These are phyloP conservation scores for Candida adriatica DNA, from an alignment of 805 yeast species.

Conservation along the genomic window DNA sequence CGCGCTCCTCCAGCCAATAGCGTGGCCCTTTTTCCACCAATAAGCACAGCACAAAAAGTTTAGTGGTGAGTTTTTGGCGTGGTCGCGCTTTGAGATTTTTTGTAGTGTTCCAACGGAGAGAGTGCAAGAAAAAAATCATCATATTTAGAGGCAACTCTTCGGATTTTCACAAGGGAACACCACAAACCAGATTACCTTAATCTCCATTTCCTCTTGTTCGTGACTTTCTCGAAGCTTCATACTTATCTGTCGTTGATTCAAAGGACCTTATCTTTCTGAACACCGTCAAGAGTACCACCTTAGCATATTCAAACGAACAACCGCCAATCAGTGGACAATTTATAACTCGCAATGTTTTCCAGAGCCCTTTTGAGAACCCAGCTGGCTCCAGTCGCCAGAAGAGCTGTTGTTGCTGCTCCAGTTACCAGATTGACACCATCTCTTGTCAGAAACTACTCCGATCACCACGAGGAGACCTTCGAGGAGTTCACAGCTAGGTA, in stretches of 20 bases:
- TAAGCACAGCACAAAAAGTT: constrained; percentile 10
- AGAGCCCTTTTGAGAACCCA: constrained; percentile 14
- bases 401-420: constrained; percentile 9
- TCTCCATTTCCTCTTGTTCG: too few species aligned
- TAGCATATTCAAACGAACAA: too few species aligned
- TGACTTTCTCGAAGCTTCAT: too few species aligned
- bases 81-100: too few species aligned
- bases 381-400: constrained; percentile 15
- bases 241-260: too few species aligned
- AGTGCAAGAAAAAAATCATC: constrained; percentile 9
- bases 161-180: constrained; percentile 1
- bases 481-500: constrained; percentile 72
- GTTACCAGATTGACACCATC: constrained; percentile 9
- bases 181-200: not conserved
- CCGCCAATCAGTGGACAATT: too few species aligned
- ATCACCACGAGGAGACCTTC: constrained; percentile 82
- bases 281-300: too few species aligned
- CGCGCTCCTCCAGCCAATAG: constrained; percentile 9
- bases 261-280: too few species aligned
- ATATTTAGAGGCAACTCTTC: not conserved
- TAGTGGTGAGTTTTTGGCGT: too few species aligned
- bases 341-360: constrained; percentile 13
- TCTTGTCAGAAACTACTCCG: constrained; percentile 62
- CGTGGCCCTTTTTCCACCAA: constrained; percentile 11
- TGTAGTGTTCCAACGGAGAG: too few species aligned